A percentile compares a stretch with the other conserved stretches of the same genome.
These are phyloP conservation scores for Pseudonitzschia delicatissima DNA, from an alignment of 108 stramenopile genomes.

Conservation along the genomic window DNA sequence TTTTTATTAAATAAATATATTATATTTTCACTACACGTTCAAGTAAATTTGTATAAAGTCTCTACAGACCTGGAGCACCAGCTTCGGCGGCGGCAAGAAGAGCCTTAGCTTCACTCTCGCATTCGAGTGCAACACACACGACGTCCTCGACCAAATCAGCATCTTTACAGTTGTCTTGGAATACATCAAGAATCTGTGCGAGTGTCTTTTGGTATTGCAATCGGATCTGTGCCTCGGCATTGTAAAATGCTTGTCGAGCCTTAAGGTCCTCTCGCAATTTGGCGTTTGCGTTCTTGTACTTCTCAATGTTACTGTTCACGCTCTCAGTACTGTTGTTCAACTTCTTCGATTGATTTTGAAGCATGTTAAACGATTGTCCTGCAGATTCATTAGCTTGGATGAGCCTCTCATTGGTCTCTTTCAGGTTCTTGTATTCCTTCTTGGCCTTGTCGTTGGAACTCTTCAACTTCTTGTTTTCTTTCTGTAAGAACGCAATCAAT, in stretches of 20 bases:
- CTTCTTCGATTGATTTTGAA: constrained; percentile 48
- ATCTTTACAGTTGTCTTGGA: constrained; percentile 60
- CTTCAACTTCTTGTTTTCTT: constrained; percentile 58
- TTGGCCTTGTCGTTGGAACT: constrained; percentile 45
- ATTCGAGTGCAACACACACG: constrained; percentile 38
- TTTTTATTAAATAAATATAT: background rate
- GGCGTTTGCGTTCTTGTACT: constrained; percentile 37
- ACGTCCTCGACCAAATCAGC: constrained; percentile 54
- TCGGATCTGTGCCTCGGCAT: constrained; percentile 52
- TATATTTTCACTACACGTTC: background rate
- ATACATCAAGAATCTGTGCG: constrained; percentile 44
- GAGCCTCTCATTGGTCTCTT: constrained; percentile 54
- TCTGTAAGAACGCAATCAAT: constrained; percentile 56
- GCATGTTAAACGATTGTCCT: constrained; percentile 53
- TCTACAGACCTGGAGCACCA: constrained; percentile 32
- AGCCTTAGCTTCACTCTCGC: constrained; percentile 44
- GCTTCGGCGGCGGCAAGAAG: constrained; percentile 41
- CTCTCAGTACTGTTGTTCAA: constrained; percentile 33
- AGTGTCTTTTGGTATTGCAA: constrained; percentile 52
- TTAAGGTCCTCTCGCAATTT: constrained; percentile 54
- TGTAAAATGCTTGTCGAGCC: constrained; percentile 47
- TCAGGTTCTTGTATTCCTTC: constrained; percentile 51
- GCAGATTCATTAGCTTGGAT: constrained; percentile 52
- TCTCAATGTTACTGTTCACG: constrained; percentile 40
- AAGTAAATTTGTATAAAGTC: too few relatives aligned